Evolutionary conservation across 176 grass and related monocot genomes (phyloP).

Genomic region (Poa pratensis): DNA sequence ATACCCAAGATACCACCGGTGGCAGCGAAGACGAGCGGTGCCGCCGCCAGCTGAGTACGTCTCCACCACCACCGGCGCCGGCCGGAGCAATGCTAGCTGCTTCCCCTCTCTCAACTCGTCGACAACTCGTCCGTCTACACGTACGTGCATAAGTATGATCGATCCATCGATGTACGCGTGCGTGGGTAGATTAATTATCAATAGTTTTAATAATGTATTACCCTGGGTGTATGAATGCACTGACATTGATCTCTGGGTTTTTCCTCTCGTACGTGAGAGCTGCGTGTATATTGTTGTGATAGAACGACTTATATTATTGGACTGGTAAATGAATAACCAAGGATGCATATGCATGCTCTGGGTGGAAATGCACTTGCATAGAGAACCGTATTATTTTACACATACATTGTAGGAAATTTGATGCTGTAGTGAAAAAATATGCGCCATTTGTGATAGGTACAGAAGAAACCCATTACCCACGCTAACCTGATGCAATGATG

Average conservation of each 20-base stretch:
- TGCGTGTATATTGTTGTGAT: slow-evolving; percentile 40
- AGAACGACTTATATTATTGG: slow-evolving; percentile 30
- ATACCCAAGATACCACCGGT: slow-evolving; percentile 65
- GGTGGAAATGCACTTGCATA: neutral
- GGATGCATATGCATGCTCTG: neutral
- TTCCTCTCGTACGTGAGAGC: slow-evolving; percentile 34
- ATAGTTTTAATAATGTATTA: neutral
- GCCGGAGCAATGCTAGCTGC: neutral
- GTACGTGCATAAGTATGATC: slow-evolving; percentile 7
- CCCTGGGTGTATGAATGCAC: slow-evolving; percentile 9
- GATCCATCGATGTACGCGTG: neutral
- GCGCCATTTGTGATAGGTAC: neutral
- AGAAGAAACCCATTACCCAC: neutral
- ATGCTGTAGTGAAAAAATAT: neutral
- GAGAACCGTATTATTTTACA: neutral
- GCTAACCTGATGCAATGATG: neutral
- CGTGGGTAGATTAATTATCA: slow-evolving; percentile 14
- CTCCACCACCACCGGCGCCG: neutral
- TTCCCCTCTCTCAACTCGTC: slow-evolving; percentile 33
- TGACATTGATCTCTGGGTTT: slow-evolving; percentile 23
- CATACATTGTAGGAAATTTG: neutral
- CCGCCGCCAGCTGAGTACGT: neutral
- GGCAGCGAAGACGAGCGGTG: slow-evolving; percentile 5
- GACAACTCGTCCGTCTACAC: slow-evolving; percentile 54
- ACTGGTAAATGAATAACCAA: slow-evolving; percentile 30